Evolutionary conservation across 306 rosid genomes (phyloP).

Genomic region (Cucurbita moschata): DNA sequence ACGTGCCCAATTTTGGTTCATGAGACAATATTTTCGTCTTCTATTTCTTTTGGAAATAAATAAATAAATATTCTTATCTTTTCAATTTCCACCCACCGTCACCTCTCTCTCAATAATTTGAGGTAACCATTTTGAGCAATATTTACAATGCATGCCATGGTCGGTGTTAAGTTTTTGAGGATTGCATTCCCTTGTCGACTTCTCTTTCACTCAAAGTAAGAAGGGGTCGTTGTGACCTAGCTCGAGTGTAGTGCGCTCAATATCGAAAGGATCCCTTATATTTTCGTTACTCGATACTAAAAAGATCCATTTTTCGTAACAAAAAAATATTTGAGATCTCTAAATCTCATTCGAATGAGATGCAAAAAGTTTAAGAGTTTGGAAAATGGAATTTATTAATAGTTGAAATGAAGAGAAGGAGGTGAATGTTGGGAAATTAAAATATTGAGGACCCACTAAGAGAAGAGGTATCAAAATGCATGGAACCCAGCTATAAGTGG

Average conservation of each 20-base stretch:
- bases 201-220: background rate
- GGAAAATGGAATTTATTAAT: too few species aligned
- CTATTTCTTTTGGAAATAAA: background rate
- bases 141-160: background rate
- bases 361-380: too few species aligned
- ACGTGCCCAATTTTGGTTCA: too few species aligned
- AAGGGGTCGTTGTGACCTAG: too few species aligned
- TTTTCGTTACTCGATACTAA: too few species aligned
- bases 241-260: too few species aligned
- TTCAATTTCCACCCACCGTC: background rate
- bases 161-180: background rate
- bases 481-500: background rate
- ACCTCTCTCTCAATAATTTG: background rate
- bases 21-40: background rate
- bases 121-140: background rate
- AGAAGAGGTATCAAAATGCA: background rate
- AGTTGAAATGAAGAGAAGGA: background rate
- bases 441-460: background rate
- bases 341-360: too few species aligned
- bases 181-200: background rate
- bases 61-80: background rate
- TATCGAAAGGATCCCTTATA: too few species aligned
- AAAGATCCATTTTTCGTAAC: too few species aligned
- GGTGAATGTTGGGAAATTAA: background rate
- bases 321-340: too few species aligned